Conservation (phyloP, 2,329 filamentous ascomycete genomes). For the Fusarium sp. region DNA sequence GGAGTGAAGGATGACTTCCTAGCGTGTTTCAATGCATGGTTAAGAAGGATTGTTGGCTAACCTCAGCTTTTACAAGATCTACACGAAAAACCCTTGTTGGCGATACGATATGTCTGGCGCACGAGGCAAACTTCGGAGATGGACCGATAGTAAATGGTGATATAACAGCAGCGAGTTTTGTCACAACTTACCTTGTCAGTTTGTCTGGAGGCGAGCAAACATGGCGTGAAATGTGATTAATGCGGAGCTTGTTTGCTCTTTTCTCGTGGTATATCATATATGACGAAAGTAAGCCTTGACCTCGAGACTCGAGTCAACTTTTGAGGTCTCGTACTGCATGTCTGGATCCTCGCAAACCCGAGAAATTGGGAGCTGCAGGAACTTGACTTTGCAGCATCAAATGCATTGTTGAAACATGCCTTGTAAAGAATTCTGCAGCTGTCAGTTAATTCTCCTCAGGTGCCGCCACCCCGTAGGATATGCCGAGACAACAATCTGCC, state of each 20-base stretch:
- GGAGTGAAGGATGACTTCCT: background rate
- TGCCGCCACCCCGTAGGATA: background rate
- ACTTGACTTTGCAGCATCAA: background rate
- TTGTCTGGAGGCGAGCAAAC: background rate
- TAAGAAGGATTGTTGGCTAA: background rate
- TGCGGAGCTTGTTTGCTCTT: background rate
- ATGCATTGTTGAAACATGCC: background rate
- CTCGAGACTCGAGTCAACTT: no score
- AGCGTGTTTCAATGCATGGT: background rate
- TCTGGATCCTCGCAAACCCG: background rate
- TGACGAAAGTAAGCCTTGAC: background rate
- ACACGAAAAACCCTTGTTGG: background rate
- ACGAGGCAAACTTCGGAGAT: background rate
- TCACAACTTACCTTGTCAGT: background rate
- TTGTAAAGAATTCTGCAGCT: background rate
- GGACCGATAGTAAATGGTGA: no score
- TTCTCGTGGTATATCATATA: background rate
- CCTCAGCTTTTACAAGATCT: background rate
- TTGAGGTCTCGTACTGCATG: background rate
- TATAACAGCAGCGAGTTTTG: no score
- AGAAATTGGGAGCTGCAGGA: background rate
- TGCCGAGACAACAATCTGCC: background rate
- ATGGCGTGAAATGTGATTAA: background rate
- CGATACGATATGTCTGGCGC: background rate
- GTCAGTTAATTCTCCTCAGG: accelerated